Evolutionary conservation across 2,329 filamentous ascomycete genomes (phyloP).

Genomic region (Akanthomyces lecanii): DNA sequence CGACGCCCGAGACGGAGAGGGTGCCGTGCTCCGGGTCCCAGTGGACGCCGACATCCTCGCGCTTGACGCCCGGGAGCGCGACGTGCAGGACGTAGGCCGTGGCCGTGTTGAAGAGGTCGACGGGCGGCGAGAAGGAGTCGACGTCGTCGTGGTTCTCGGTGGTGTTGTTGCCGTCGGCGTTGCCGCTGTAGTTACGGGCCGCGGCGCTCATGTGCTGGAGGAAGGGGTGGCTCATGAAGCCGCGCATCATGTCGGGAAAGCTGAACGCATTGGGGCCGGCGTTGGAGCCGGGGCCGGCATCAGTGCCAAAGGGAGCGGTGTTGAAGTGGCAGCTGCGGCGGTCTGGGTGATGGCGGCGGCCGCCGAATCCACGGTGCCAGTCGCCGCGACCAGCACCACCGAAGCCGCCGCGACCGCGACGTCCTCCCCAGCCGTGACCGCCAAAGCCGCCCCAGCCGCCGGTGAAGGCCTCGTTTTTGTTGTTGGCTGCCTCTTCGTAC

Average conservation of each 20-base stretch:
- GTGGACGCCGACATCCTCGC: constrained; percentile 71
- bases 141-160: constrained; percentile 22
- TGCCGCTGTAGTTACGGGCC: constrained; percentile 25
- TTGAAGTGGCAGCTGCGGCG: constrained; percentile 11
- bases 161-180: constrained; percentile 12
- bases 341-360: constrained; percentile 4
- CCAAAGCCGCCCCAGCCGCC: constrained; percentile 21
- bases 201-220: constrained; percentile 40
- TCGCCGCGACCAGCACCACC: constrained; percentile 18
- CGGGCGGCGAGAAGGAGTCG: constrained; percentile 56
- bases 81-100: constrained; percentile 66
- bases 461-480: constrained; percentile 17
- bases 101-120: constrained; percentile 70
- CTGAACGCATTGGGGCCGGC: constrained; percentile 31
- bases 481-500: constrained; percentile 23
- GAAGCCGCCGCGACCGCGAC: constrained; percentile 21
- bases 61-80: constrained; percentile 73
- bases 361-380: constrained; percentile 19
- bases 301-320: constrained; percentile 23
- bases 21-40: constrained; percentile 67
- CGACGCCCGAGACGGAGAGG: constrained; percentile 66
- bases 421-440: constrained; percentile 21
- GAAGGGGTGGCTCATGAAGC: constrained; percentile 39
- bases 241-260: constrained; percentile 36
- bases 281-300: constrained; percentile 24